These are phyloP conservation scores for Sugiyamaella qingdaonensis DNA, from an alignment of 805 yeast species.

Conservation along the genomic window DNA sequence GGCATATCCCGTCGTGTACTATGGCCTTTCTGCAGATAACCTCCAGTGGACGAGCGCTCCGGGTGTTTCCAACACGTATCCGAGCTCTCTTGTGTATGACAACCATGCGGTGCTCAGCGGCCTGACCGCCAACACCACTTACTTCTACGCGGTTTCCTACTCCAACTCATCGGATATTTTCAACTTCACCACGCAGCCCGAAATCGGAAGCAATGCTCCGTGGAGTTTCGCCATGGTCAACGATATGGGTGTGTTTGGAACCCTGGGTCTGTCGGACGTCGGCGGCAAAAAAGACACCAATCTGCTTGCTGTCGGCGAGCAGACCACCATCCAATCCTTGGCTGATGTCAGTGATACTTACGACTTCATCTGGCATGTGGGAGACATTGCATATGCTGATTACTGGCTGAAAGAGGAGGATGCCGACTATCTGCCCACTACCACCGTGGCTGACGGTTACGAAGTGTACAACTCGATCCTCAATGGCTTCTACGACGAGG, in stretches of 20 bases:
- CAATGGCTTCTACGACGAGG: constrained; percentile 16
- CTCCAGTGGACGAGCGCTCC: constrained; percentile 3
- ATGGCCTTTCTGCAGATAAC: constrained; percentile 15
- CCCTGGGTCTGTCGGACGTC: constrained; percentile 13
- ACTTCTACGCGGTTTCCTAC: constrained; percentile 23
- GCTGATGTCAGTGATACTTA: constrained; percentile 10
- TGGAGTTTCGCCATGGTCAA: constrained; percentile 19
- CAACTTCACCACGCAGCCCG: constrained; percentile 14
- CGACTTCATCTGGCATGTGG: constrained; percentile 23
- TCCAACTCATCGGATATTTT: constrained; percentile 4
- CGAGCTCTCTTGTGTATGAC: constrained; percentile 22
- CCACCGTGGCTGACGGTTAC: constrained; percentile 14
- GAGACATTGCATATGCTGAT: constrained; percentile 30
- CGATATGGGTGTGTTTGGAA: constrained; percentile 20
- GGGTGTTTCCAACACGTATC: constrained; percentile 23
- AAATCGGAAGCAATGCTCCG: constrained; percentile 10
- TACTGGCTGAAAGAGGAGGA: constrained; percentile 25
- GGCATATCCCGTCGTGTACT: constrained; percentile 20
- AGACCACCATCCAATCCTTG: constrained; percentile 20
- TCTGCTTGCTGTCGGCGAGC: constrained; percentile 17
- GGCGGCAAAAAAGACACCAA: constrained; percentile 18
- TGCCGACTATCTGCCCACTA: constrained; percentile 15
- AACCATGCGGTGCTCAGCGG: constrained; percentile 26
- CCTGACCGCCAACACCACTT: constrained; percentile 23
- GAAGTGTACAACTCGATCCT: constrained; percentile 16